Percentiles rank a stretch among this genome's conserved stretches.
Conservation (phyloP, 768 basidiomycete species). For the Rhodotorula graminis region DNA sequence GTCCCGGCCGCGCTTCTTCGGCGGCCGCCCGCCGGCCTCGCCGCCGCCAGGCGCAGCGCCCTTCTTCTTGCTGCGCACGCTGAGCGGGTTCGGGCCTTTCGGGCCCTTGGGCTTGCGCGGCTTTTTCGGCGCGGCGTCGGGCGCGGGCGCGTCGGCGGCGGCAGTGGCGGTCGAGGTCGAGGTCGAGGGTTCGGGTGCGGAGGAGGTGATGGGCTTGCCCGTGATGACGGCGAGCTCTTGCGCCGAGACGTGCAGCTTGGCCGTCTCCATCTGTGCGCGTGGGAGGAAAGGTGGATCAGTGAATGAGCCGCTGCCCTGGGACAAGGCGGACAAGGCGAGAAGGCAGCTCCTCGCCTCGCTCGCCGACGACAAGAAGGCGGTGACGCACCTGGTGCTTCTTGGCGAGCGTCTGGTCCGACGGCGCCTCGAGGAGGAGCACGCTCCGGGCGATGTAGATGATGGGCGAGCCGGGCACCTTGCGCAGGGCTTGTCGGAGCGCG, state of each 20-base stretch:
- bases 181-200: not conserved
- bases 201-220: constrained; percentile 23
- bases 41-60: not conserved
- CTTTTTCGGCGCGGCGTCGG: constrained; percentile 37
- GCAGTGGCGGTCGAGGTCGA: not conserved
- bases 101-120: constrained; percentile 53
- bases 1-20: constrained; percentile 15
- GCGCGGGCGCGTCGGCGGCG: not conserved
- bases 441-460: constrained; percentile 82
- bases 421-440: constrained; percentile 88
- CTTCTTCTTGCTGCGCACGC: constrained; percentile 63
- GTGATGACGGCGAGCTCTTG: constrained; percentile 41
- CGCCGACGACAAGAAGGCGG: not conserved
- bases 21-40: not conserved
- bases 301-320: too few species aligned
- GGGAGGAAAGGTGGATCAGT: too few species aligned
- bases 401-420: constrained; percentile 68
- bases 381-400: constrained; percentile 60
- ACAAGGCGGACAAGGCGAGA: too few species aligned
- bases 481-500: constrained; percentile 63
- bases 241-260: constrained; percentile 57
- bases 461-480: constrained; percentile 75
- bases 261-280: constrained; percentile 56
- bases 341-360: too few species aligned
- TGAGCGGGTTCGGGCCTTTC: constrained; percentile 87